A percentile compares a stretch with the other conserved stretches of the same genome.
Conservation (phyloP, 768 basidiomycete genomes). For the Boletus barrowsii region DNA sequence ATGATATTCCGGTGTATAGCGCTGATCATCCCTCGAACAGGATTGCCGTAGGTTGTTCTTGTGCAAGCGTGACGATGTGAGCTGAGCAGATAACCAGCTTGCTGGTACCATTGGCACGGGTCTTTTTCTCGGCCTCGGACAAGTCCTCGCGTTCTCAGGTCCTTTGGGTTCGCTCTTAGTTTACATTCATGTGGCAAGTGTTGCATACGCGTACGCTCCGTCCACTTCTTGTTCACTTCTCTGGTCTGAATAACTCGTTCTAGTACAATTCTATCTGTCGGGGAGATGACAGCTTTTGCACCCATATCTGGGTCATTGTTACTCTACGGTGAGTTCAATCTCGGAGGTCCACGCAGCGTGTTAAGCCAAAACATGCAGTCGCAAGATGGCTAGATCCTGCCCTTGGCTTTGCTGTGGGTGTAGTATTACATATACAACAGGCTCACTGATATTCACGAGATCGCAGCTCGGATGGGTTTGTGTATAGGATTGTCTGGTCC, state of each 20-base stretch:
- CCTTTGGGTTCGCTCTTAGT: conserved; percentile 31
- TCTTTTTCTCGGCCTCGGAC: conserved; percentile 30
- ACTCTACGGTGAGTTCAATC: conserved; percentile 20
- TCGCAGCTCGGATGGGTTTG: conserved; percentile 26
- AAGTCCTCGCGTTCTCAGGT: conserved; percentile 25
- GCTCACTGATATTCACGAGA: not conserved
- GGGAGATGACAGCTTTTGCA: conserved; percentile 29
- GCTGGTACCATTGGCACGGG: conserved; percentile 32
- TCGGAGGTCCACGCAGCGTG: not conserved
- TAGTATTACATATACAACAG: not conserved
- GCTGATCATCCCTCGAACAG: conserved; percentile 4
- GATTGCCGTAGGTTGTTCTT: conserved; percentile 17
- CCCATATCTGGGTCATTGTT: conserved; percentile 30
- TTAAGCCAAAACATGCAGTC: conserved; percentile 12
- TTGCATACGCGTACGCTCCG: conserved; percentile 26
- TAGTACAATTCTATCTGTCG: conserved; percentile 28
- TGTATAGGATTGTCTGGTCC: not conserved
- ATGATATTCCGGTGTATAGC: not conserved
- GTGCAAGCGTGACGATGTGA: not conserved
- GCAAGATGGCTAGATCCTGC: conserved; percentile 34
- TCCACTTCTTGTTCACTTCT: not conserved
- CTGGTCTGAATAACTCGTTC: not conserved
- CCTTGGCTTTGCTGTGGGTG: conserved; percentile 28
- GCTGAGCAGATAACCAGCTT: conserved; percentile 16
- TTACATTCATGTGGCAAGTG: conserved; percentile 26